A percentile compares a stretch with the other conserved stretches of the same genome.
Evolutionary conservation across 805 yeast species (phyloP).

Genomic region (Candida peoriensis): DNA sequence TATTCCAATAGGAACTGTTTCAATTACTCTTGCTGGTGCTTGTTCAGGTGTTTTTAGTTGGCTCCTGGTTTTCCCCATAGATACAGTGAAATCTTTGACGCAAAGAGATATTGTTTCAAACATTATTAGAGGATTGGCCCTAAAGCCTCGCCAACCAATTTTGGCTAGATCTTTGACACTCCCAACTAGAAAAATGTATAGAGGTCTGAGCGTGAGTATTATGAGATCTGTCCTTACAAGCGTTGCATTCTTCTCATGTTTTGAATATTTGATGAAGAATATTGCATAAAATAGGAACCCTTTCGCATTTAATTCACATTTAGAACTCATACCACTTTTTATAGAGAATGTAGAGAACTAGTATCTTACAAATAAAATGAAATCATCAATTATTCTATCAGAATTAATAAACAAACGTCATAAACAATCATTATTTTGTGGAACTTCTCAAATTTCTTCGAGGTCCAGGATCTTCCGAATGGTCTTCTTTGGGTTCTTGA

Average conservation of each 20-base stretch:
- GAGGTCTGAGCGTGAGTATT: constrained; percentile 74
- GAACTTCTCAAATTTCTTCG: constrained; percentile 10
- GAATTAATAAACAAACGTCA: background rate
- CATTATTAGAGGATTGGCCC: constrained; percentile 51
- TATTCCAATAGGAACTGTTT: constrained; percentile 31
- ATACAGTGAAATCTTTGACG: constrained; percentile 69
- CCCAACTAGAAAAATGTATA: constrained; percentile 52
- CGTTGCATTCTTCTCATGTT: constrained; percentile 68
- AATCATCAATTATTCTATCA: background rate
- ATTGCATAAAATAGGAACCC: constrained; percentile 28
- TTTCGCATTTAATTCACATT: background rate
- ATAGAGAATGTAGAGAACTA: background rate
- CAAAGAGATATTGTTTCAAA: constrained; percentile 72
- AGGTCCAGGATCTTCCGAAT: background rate
- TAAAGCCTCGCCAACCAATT: constrained; percentile 32
- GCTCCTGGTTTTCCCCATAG: constrained; percentile 73
- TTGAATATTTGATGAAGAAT: constrained; percentile 61
- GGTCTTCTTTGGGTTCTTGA: background rate
- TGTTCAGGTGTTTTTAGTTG: constrained; percentile 71
- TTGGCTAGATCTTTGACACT: constrained; percentile 29
- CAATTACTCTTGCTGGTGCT: constrained; percentile 72
- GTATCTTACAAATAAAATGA: background rate
- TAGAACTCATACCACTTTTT: too few relatives aligned
- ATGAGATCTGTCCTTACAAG: constrained; percentile 69
- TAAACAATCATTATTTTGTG: constrained; percentile 7